A percentile compares a stretch with the other conserved stretches of the same genome.
These are phyloP conservation scores for Drechslerella dactyloides DNA, from an alignment of 2,329 filamentous ascomycete species.

Conservation along the genomic window DNA sequence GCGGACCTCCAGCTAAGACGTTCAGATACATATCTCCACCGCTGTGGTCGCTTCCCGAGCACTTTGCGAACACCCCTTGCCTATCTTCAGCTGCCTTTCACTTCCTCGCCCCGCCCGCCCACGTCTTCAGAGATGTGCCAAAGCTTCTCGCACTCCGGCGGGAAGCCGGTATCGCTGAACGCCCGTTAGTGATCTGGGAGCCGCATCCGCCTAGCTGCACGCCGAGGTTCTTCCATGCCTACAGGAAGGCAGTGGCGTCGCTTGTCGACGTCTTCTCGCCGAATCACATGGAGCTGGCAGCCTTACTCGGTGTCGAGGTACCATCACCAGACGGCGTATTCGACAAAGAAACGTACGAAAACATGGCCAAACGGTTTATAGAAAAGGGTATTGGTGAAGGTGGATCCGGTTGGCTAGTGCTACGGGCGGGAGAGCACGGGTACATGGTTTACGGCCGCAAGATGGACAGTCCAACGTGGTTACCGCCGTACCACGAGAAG, in stretches of 20 bases:
- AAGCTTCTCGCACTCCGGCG: conserved; percentile 49
- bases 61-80: conserved; percentile 24
- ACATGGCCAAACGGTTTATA: conserved; percentile 42
- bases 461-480: conserved; percentile 52
- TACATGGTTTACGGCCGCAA: conserved; percentile 52
- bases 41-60: conserved; percentile 28
- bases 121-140: conserved; percentile 51
- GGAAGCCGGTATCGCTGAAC: conserved; percentile 18
- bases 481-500: conserved; percentile 55
- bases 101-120: conserved; percentile 52
- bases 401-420: conserved; percentile 51
- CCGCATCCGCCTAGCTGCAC: conserved; percentile 50
- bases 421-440: conserved; percentile 56
- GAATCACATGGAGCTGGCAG: conserved; percentile 58
- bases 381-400: conserved; percentile 41
- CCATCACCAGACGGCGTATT: background rate
- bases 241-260: conserved; percentile 52
- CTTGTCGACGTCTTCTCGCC: conserved; percentile 58
- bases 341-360: conserved; percentile 23
- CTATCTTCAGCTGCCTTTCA: conserved; percentile 54
- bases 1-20: conserved; percentile 16
- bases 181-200: conserved; percentile 32
- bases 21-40: conserved; percentile 30
- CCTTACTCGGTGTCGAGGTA: conserved; percentile 51
- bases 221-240: conserved; percentile 54